Percentiles rank a stretch among this genome's conserved stretches.
phyloP scores from a whole-genome alignment of 2,329 filamentous ascomycete species.

The Pseudocercospora cruenta region DNA sequence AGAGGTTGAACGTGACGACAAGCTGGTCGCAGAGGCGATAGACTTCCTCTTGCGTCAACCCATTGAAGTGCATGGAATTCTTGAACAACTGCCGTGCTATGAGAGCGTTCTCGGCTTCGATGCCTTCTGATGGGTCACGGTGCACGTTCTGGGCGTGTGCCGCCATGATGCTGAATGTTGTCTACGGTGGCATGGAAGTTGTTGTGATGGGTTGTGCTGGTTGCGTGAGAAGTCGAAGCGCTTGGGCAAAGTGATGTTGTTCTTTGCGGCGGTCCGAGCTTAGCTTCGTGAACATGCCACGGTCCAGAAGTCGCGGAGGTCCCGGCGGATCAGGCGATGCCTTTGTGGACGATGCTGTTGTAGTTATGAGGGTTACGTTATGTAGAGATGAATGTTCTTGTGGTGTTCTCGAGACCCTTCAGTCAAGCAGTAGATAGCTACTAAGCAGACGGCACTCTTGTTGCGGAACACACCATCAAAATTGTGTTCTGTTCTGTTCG shows the following conservation, averaged over 20 bases:
- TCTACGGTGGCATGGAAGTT: background rate
- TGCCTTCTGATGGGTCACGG: background rate
- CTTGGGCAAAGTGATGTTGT: background rate
- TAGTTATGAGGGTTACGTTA: too few species aligned
- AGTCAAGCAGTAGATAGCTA: background rate
- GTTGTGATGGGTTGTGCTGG: background rate
- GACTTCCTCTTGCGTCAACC: background rate
- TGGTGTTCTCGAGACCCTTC: background rate
- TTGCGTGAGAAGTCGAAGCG: background rate
- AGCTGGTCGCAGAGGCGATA: constrained; percentile 11
- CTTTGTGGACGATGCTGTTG: background rate
- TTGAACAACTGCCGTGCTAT: constrained; percentile 6
- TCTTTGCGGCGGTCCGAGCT: background rate
- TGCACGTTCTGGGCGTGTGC: background rate
- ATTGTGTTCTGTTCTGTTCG: background rate
- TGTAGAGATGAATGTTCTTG: background rate
- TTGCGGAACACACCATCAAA: background rate
- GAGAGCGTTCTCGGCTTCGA: background rate
- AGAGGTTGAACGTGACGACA: constrained; percentile 27
- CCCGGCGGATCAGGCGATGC: background rate
- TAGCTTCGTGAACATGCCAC: background rate
- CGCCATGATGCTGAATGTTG: background rate
- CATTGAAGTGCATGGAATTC: background rate
- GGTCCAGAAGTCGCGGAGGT: background rate
- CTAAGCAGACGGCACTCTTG: background rate